phyloP scores from a whole-genome alignment of 2,329 filamentous ascomycete genomes.

The Tolypocladium amazonense region DNA sequence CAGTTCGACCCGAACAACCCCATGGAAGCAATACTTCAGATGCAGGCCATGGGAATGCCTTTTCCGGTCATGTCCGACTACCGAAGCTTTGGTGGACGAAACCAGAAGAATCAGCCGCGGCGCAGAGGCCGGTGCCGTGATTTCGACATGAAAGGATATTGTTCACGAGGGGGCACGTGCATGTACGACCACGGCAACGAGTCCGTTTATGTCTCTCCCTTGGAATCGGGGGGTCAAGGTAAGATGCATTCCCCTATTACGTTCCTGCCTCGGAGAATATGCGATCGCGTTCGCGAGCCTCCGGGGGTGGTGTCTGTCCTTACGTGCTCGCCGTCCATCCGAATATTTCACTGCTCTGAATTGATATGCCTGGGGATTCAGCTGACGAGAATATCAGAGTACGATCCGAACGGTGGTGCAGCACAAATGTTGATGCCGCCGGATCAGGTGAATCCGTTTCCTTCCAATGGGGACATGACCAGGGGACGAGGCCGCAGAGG shows the following conservation, averaged over 20 bases:
- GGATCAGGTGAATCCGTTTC: slow-evolving; percentile 9
- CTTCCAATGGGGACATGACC: slow-evolving; percentile 13
- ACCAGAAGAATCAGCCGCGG: slow-evolving; percentile 15
- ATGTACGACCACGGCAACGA: slow-evolving; percentile 57
- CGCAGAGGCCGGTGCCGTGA: slow-evolving; percentile 50
- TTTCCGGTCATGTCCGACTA: slow-evolving; percentile 27
- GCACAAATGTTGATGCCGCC: slow-evolving; percentile 9
- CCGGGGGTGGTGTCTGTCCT: neutral
- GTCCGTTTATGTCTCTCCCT: slow-evolving; percentile 25
- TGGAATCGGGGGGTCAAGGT: slow-evolving; percentile 14
- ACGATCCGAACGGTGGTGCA: slow-evolving; percentile 19
- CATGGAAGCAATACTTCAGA: slow-evolving; percentile 49
- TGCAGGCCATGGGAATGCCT: slow-evolving; percentile 46
- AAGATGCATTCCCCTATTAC: neutral
- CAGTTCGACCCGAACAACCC: slow-evolving; percentile 49
- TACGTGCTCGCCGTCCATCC: neutral
- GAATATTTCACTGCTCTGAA: neutral
- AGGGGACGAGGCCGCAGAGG: slow-evolving; percentile 24
- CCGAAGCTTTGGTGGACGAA: slow-evolving; percentile 10
- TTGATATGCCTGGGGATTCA: neutral
- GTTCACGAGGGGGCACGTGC: slow-evolving; percentile 55
- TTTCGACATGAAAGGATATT: slow-evolving; percentile 65
- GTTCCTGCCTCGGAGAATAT: neutral
- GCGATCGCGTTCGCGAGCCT: neutral
- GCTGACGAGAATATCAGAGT: slow-evolving; percentile 16